These are phyloP conservation scores for Ogataea trehalophila DNA, from an alignment of 805 yeast genomes.

Conservation along the genomic window DNA sequence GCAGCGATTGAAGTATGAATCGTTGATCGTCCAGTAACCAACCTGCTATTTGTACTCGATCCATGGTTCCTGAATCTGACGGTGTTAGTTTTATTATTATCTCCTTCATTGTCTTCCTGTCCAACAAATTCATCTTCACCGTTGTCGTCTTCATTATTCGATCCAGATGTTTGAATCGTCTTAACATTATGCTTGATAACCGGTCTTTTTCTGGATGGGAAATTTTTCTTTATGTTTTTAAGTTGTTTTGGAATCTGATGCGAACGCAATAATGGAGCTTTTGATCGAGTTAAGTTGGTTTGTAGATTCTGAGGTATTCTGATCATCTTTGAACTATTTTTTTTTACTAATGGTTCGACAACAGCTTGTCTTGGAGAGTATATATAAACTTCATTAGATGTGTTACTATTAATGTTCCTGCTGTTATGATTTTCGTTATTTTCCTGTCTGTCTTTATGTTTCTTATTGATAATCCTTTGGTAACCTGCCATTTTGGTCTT, in stretches of 20 bases:
- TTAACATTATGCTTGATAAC: conserved; percentile 10
- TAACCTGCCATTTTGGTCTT: conserved; percentile 39
- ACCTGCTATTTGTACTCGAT: no score
- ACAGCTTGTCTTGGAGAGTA: conserved; percentile 40
- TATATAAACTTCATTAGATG: conserved; percentile 34
- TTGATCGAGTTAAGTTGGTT: neutral
- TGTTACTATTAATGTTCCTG: neutral
- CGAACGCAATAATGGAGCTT: neutral
- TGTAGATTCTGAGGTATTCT: neutral
- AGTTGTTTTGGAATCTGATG: neutral
- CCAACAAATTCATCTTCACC: neutral
- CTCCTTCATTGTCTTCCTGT: neutral
- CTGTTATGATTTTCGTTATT: neutral
- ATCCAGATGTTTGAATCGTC: conserved; percentile 1
- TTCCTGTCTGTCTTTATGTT: neutral
- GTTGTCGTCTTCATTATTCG: neutral
- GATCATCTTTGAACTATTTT: neutral
- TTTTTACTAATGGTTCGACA: conserved; percentile 24
- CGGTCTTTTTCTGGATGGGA: conserved; percentile 1
- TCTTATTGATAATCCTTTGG: neutral
- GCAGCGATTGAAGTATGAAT: no score
- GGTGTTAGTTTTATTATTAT: no score
- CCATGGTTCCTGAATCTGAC: no score
- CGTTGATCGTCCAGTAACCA: no score
- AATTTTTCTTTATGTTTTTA: neutral